These are phyloP conservation scores for Pestalotiopsis fici DNA, from an alignment of 2,329 filamentous ascomycete genomes.

Conservation along the genomic window DNA sequence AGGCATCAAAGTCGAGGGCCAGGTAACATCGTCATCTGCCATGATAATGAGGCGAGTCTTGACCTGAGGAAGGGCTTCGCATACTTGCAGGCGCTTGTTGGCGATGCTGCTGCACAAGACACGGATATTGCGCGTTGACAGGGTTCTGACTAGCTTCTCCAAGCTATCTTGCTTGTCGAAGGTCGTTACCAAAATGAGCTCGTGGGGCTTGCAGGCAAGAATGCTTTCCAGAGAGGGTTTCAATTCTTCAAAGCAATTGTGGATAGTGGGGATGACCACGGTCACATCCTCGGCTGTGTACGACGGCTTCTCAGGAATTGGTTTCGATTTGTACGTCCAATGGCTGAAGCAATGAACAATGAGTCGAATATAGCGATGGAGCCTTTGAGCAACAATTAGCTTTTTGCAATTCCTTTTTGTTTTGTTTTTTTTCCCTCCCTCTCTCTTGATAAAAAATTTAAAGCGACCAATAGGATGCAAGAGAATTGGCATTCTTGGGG, in stretches of 20 bases:
- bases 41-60: slow-evolving; percentile 84
- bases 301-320: slow-evolving; percentile 77
- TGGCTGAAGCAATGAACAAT: slow-evolving; percentile 84
- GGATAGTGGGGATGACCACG: slow-evolving; percentile 90
- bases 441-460: too few relatives aligned
- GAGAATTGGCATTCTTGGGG: neutral
- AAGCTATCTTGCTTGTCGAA: slow-evolving; percentile 74
- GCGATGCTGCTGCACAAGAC: slow-evolving; percentile 80
- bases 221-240: slow-evolving; percentile 79
- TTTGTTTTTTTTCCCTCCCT: neutral
- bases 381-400: slow-evolving; percentile 50
- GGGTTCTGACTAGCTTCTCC: slow-evolving; percentile 64
- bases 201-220: slow-evolving; percentile 66
- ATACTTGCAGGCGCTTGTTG: slow-evolving; percentile 95
- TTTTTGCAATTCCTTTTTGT: neutral
- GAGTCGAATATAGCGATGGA: slow-evolving; percentile 85
- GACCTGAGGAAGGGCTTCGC: slow-evolving; percentile 84
- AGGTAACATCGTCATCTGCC: slow-evolving; percentile 94
- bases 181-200: slow-evolving; percentile 86
- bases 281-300: slow-evolving; percentile 85
- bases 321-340: slow-evolving; percentile 84
- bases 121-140: slow-evolving; percentile 63
- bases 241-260: slow-evolving; percentile 82
- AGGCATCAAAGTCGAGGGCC: slow-evolving; percentile 81
- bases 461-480: neutral